phyloP scores from a whole-genome alignment of 768 basidiomycete genomes.

The Termitomyces sp. region DNA sequence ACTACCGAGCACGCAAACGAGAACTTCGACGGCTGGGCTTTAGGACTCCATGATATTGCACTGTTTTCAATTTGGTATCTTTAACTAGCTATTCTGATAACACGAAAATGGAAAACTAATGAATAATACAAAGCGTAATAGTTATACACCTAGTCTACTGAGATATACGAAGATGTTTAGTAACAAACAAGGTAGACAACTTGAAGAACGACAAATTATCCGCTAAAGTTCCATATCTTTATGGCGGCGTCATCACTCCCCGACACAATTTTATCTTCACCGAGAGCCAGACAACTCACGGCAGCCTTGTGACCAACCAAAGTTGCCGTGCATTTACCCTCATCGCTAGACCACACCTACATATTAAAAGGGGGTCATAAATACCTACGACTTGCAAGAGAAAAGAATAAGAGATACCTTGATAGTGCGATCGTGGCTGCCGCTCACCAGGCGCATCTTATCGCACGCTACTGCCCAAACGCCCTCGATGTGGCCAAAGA shows the following conservation, averaged over 20 bases:
- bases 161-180: not conserved
- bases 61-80: not conserved
- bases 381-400: not conserved
- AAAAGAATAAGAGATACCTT: constrained; percentile 52
- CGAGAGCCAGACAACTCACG: constrained; percentile 84
- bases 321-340: constrained; percentile 81
- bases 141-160: not conserved
- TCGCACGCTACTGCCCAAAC: constrained; percentile 96
- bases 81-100: not conserved
- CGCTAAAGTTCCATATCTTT: constrained; percentile 74
- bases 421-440: constrained; percentile 94
- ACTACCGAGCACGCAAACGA: constrained; percentile 13
- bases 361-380: constrained; percentile 2
- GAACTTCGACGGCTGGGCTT: constrained; percentile 14
- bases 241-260: constrained; percentile 91
- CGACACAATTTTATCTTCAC: constrained; percentile 95
- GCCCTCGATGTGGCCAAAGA: constrained; percentile 98
- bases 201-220: constrained; percentile 19
- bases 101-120: not conserved
- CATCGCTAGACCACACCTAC: constrained; percentile 91
- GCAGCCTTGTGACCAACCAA: constrained; percentile 93
- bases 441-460: constrained; percentile 85
- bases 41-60: not conserved
- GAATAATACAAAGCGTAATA: not conserved
- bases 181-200: constrained; percentile 3